Conservation (phyloP, 2,329 filamentous ascomycete species). For the Calonectria crousiana region DNA sequence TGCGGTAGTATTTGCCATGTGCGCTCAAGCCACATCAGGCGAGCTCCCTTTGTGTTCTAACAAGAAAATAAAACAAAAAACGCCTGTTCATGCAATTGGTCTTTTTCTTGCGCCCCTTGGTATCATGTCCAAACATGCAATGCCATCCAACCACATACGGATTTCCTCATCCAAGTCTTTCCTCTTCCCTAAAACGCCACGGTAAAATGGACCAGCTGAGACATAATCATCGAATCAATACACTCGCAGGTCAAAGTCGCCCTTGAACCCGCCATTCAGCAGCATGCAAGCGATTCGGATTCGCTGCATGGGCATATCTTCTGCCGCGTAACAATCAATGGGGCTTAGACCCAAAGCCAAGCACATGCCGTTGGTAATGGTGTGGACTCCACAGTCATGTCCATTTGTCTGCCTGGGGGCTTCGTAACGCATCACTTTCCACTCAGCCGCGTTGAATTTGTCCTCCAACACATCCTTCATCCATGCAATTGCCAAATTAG, state of each 20-base stretch:
- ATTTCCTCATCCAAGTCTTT: slow-evolving; percentile 23
- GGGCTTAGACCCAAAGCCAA: slow-evolving; percentile 66
- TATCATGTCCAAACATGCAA: slow-evolving; percentile 40
- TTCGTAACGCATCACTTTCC: slow-evolving; percentile 64
- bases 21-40: slow-evolving; percentile 29
- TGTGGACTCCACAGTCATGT: slow-evolving; percentile 83
- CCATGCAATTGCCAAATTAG: slow-evolving; percentile 63
- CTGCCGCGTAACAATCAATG: slow-evolving; percentile 59
- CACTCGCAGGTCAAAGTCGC: slow-evolving; percentile 65
- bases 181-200: slow-evolving; percentile 33
- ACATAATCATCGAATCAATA: slow-evolving; percentile 45
- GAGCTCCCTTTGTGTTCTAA: slow-evolving; percentile 25
- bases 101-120: slow-evolving; percentile 30
- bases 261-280: slow-evolving; percentile 74
- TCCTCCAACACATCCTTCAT: slow-evolving; percentile 67
- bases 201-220: slow-evolving; percentile 22
- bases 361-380: slow-evolving; percentile 79
- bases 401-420: slow-evolving; percentile 73
- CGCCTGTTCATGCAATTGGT: slow-evolving; percentile 35
- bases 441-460: slow-evolving; percentile 68
- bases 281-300: slow-evolving; percentile 74
- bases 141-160: slow-evolving; percentile 23
- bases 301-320: slow-evolving; percentile 71
- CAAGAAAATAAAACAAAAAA: slow-evolving; percentile 29
- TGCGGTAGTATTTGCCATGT: slow-evolving; percentile 2